Evolutionary conservation across 192 early-diverging fungal genomes (phyloP).

Genomic region (Entrophospora sp.): DNA sequence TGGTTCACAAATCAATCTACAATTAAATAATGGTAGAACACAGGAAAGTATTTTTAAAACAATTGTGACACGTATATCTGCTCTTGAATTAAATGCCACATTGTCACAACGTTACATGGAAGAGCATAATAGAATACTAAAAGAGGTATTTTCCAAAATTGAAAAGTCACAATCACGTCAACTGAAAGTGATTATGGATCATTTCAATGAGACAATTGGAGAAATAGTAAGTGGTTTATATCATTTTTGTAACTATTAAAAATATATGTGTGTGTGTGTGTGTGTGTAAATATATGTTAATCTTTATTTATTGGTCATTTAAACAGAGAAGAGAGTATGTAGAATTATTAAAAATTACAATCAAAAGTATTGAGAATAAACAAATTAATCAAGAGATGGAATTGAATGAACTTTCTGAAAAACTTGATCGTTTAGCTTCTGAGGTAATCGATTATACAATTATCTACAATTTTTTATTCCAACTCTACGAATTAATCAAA

Average conservation of each 20-base stretch:
- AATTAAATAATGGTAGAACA: constrained; percentile 26
- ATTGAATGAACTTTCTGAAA: neutral
- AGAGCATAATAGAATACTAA: constrained; percentile 65
- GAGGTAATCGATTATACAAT: no score
- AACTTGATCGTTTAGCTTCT: no score
- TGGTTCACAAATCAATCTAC: neutral
- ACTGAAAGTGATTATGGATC: neutral
- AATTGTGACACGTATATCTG: constrained; percentile 74
- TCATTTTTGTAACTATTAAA: no score
- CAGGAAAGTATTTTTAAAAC: constrained; percentile 80
- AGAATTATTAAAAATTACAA: neutral
- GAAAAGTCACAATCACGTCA: neutral
- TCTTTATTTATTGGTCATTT: neutral
- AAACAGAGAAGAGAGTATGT: neutral
- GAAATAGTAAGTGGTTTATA: neutral
- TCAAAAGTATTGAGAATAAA: neutral
- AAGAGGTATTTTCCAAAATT: constrained; percentile 51
- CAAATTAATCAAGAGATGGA: neutral
- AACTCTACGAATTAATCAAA: no score
- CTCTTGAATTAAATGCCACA: constrained; percentile 75
- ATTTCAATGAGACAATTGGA: neutral
- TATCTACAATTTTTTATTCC: no score
- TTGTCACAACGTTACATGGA: constrained; percentile 66
- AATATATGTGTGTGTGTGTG: neutral
- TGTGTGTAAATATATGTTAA: no score